These are phyloP conservation scores for Byssochlamys sp. DNA, from an alignment of 2,329 filamentous ascomycete species.

Conservation along the genomic window DNA sequence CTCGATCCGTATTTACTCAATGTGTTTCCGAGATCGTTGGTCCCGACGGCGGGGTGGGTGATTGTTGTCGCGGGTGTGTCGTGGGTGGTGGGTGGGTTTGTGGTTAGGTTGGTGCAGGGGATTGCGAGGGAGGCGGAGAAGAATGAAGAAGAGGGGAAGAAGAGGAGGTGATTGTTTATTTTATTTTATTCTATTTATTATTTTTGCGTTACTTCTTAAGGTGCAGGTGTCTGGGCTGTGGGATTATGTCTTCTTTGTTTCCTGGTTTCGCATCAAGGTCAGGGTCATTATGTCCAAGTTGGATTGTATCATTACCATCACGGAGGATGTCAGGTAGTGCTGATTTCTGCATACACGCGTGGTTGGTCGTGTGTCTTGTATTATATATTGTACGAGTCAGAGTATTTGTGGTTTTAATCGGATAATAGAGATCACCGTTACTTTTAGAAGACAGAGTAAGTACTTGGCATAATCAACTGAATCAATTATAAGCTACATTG, in stretches of 20 bases:
- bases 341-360: neutral
- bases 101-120: conserved; percentile 16
- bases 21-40: conserved; percentile 65
- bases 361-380: no score
- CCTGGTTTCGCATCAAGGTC: neutral
- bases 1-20: conserved; percentile 79
- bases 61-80: conserved; percentile 47
- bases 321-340: neutral
- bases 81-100: conserved; percentile 36
- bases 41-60: conserved; percentile 63
- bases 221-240: no score
- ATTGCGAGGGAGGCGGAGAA: conserved; percentile 8
- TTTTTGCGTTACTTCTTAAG: no score
- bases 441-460: no score
- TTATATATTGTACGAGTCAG: no score
- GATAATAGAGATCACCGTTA: no score
- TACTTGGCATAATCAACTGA: no score
- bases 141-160: neutral
- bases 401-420: no score
- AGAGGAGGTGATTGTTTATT: neutral
- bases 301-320: neutral
- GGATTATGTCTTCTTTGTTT: neutral
- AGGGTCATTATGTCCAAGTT: neutral
- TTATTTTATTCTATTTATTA: no score
- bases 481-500: no score